These are phyloP conservation scores for Exutisphaerella laricina DNA, from an alignment of 2,329 filamentous ascomycete species.

Conservation along the genomic window DNA sequence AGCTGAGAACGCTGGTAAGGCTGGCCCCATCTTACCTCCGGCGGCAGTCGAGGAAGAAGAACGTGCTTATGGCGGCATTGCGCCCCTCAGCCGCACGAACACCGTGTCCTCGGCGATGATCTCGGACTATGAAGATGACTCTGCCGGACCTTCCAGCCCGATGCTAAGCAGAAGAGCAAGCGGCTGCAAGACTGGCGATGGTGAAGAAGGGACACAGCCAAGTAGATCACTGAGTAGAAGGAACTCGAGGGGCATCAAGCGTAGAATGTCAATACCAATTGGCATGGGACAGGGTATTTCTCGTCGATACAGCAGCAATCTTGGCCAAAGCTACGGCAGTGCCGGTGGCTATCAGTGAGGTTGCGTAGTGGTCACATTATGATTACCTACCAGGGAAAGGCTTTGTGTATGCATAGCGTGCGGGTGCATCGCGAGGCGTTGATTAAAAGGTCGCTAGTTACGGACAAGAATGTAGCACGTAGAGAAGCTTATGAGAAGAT, in stretches of 20 bases:
- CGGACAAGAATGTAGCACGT: neutral
- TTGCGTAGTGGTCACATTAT: neutral
- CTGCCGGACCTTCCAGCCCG: slow-evolving; percentile 13
- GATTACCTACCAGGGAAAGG: neutral
- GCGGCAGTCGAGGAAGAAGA: slow-evolving; percentile 26
- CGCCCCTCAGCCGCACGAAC: slow-evolving; percentile 31
- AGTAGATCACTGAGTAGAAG: slow-evolving; percentile 19
- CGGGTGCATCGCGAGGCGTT: neutral
- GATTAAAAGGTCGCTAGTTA: neutral
- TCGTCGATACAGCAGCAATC: slow-evolving; percentile 41
- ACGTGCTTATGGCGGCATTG: slow-evolving; percentile 34
- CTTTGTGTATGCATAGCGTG: neutral
- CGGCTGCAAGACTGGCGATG: slow-evolving; percentile 9
- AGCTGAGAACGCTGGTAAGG: slow-evolving; percentile 22
- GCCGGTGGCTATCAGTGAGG: slow-evolving; percentile 19
- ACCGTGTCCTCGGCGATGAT: slow-evolving; percentile 24
- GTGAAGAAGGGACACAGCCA: neutral
- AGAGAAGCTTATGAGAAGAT: too few relatives aligned
- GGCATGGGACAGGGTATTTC: slow-evolving; percentile 44
- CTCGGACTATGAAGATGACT: slow-evolving; percentile 21
- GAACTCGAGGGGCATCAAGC: slow-evolving; percentile 31
- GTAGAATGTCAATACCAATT: slow-evolving; percentile 41
- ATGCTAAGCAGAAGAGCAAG: slow-evolving; percentile 13
- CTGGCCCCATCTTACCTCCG: slow-evolving; percentile 11
- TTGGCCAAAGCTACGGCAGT: slow-evolving; percentile 37